These are phyloP conservation scores for Colletotrichum filicis DNA, from an alignment of 2,329 filamentous ascomycete species.

Conservation along the genomic window DNA sequence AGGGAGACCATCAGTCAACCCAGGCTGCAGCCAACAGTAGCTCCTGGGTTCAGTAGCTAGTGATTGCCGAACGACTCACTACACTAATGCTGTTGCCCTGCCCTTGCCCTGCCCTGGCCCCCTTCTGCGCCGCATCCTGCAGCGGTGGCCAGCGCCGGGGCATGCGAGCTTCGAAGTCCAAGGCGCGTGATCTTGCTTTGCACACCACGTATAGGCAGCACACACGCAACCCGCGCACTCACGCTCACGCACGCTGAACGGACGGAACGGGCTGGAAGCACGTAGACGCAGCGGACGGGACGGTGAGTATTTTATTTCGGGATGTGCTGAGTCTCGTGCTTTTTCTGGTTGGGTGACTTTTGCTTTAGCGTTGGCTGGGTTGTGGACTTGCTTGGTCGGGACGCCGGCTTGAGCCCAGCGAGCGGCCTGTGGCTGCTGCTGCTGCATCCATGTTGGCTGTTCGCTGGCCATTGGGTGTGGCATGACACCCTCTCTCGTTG, in stretches of 20 bases:
- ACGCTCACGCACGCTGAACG: neutral
- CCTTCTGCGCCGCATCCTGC: neutral
- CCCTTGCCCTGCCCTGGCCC: neutral
- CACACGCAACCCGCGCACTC: neutral
- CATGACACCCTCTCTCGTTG: neutral
- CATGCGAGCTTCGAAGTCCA: neutral
- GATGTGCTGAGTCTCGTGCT: neutral
- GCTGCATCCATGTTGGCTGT: neutral
- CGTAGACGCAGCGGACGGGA: neutral
- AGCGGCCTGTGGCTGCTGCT: neutral
- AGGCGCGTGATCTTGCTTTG: slow-evolving; percentile 1
- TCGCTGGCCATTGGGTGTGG: slow-evolving; percentile 3
- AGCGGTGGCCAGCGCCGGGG: neutral
- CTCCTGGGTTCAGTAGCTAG: neutral
- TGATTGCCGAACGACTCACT: too few relatives aligned
- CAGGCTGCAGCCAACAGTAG: neutral
- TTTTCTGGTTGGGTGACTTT: neutral
- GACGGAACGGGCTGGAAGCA: neutral
- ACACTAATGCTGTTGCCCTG: neutral
- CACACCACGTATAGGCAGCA: neutral
- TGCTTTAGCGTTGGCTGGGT: slow-evolving; percentile 1
- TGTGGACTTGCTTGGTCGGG: neutral
- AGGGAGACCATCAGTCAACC: neutral
- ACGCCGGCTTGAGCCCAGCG: neutral
- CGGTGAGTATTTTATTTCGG: neutral